Evolutionary conservation across 805 yeast species (phyloP), one percentile per base, ranked within the genome.

Genomic region (Suhomyces sp.): DNA sequence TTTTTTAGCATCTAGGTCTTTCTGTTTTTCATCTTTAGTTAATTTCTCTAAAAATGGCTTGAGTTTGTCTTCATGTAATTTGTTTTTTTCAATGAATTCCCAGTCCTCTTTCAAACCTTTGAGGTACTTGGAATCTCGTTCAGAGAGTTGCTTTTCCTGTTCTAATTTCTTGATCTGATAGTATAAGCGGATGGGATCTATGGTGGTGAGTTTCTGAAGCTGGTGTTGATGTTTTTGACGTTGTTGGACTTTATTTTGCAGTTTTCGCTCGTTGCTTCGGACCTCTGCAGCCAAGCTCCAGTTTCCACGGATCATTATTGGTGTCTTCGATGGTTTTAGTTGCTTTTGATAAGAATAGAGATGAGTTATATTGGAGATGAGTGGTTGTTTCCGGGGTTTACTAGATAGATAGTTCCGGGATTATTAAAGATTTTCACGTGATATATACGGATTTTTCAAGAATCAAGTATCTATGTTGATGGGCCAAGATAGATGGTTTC

Each of bases 251-350:
- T 54, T 60, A 15, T 47, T 53, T 31, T 65, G 70, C 31, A 51
- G 59, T 38, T 58, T 58, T 35, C 50, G 48, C 38, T 68, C 72
- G 35, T 57, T 56, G 36, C 58, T 58, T 32, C 63, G 45, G 19
- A 66, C 50, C 37, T 66, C 72, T 15, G 56, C 58, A 6, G 72
- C 60, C 28, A 68, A 50, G 42, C 70, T 64, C 46, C 54, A 55
- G 31, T 50, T 51, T 6, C 56, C 53, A 18, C 56, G 45, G 16
- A 55, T 55, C 59, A 54, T 55, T n/a, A n/a, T n/a, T n/a, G 11
- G 28, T 7, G 16, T n/a, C 19, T 10, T 3, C n/a, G n/a, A n/a
- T n/a, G n/a, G n/a, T n/a, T n/a, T n/a, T n/a, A n/a, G n/a, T n/a
- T n/a, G n/a, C n/a, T n/a, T n/a, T n/a, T n/a, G n/a, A n/a, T n/a